Conservation (phyloP, 1,284 basidiomycete genomes). For the Tilletiaria anomala region DNA sequence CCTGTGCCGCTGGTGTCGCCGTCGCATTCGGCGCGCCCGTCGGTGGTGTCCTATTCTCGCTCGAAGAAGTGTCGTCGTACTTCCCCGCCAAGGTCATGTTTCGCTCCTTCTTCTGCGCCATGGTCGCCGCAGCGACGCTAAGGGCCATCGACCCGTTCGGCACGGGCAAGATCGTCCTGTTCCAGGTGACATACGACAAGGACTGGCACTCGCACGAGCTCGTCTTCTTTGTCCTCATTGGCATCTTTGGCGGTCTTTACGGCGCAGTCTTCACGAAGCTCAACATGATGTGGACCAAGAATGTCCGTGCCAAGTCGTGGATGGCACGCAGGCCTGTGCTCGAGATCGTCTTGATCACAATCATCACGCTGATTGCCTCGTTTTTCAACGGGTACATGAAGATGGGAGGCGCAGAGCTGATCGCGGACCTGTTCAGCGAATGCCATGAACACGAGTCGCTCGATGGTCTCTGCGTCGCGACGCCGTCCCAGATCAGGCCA, state of each 20-base stretch:
- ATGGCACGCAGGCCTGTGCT: slow-evolving; percentile 53
- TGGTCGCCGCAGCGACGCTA: slow-evolving; percentile 33
- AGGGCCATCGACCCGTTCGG: slow-evolving; percentile 78
- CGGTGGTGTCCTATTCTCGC: slow-evolving; percentile 48
- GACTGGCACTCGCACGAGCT: slow-evolving; percentile 80
- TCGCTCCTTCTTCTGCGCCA: slow-evolving; percentile 33
- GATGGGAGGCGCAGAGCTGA: slow-evolving; percentile 88
- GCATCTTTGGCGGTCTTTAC: slow-evolving; percentile 87
- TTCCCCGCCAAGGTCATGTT: slow-evolving; percentile 67
- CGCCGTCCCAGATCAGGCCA: slow-evolving; percentile 53
- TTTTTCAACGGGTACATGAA: slow-evolving; percentile 81
- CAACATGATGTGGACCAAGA: slow-evolving; percentile 59
- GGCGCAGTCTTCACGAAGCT: slow-evolving; percentile 85
- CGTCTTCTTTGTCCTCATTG: slow-evolving; percentile 62
- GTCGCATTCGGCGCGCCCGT: slow-evolving; percentile 32
- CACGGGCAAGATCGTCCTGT: slow-evolving; percentile 44
- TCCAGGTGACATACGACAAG: slow-evolving; percentile 81
- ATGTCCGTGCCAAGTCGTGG: slow-evolving; percentile 26
- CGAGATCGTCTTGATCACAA: slow-evolving; percentile 66
- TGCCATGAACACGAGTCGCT: slow-evolving; percentile 48
- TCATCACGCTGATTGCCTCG: slow-evolving; percentile 47
- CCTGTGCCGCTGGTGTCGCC: slow-evolving; percentile 57
- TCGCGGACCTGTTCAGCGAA: slow-evolving; percentile 44
- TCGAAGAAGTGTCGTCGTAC: slow-evolving; percentile 64
- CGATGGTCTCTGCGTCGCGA: slow-evolving; percentile 51